A percentile compares a stretch with the other conserved stretches of the same genome.
These are phyloP conservation scores for Ajuga chamaepitys DNA, from an alignment of 257 asterid species.

Conservation along the genomic window DNA sequence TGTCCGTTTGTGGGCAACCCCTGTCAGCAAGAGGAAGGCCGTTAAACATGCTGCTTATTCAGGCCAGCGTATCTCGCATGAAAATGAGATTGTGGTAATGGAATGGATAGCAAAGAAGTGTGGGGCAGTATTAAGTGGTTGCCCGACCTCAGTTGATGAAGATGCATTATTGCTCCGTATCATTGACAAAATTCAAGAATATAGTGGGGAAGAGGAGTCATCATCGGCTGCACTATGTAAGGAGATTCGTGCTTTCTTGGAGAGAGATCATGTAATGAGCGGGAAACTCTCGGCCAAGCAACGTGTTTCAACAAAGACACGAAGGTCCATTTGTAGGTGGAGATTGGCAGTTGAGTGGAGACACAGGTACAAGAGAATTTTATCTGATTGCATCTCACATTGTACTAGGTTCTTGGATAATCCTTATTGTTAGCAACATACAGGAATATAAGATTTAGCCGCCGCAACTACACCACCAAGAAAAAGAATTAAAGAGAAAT, in stretches of 20 bases:
- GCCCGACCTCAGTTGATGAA: conserved; percentile 44
- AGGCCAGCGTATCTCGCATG: conserved; percentile 47
- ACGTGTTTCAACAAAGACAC: conserved; percentile 17
- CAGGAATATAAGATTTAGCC: too few relatives aligned
- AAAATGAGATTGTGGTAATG: conserved; percentile 50
- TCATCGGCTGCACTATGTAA: conserved; percentile 1
- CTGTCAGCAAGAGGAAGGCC: conserved; percentile 41
- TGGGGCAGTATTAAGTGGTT: conserved; percentile 26
- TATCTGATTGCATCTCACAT: conserved; percentile 37
- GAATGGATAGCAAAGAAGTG: conserved; percentile 46
- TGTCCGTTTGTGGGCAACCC: conserved; percentile 78
- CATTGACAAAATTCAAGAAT: conserved; percentile 31
- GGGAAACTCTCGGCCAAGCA: background rate
- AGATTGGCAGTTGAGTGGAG: conserved; percentile 68
- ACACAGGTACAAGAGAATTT: conserved; percentile 42
- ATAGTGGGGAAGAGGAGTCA: conserved; percentile 12
- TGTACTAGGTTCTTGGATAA: conserved; percentile 27
- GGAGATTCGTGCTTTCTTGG: conserved; percentile 38
- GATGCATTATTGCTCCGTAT: conserved; percentile 38
- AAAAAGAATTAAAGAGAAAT: too few relatives aligned
- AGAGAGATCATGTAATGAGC: conserved; percentile 12
- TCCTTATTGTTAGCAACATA: background rate
- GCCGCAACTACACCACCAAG: too few relatives aligned
- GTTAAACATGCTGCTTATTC: conserved; percentile 50
- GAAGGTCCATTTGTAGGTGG: conserved; percentile 43